Evolutionary conservation across 129 eudicot species (phyloP).

Genomic region (Deinandra increscens): DNA sequence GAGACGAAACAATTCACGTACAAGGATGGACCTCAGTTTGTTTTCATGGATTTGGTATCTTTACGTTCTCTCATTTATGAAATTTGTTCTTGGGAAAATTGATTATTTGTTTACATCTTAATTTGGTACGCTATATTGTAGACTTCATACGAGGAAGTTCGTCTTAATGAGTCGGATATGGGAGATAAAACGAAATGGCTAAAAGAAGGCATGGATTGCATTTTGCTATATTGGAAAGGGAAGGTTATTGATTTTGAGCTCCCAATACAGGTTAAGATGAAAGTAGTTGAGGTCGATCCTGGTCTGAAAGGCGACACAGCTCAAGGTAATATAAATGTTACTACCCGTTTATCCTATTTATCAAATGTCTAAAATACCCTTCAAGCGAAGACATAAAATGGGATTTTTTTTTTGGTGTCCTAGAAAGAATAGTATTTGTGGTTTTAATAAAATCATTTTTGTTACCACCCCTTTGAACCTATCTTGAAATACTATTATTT

Average conservation of each 20-base stretch:
- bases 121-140: slow-evolving; percentile 22
- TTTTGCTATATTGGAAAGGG: slow-evolving; percentile 82
- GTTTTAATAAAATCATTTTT: neutral
- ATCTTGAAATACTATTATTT: neutral
- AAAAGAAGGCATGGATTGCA: slow-evolving; percentile 99
- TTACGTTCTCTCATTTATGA: neutral
- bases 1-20: slow-evolving; percentile 88
- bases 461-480: neutral
- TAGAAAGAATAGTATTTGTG: neutral
- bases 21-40: slow-evolving; percentile 87
- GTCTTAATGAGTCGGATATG: slow-evolving; percentile 76
- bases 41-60: slow-evolving; percentile 88
- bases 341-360: neutral
- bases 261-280: slow-evolving; percentile 74
- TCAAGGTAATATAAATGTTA: slow-evolving; percentile 52
- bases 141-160: slow-evolving; percentile 81
- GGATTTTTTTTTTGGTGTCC: neutral
- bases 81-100: neutral
- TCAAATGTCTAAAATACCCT: slow-evolving; percentile 2
- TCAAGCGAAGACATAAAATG: neutral
- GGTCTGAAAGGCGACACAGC: slow-evolving; percentile 85
- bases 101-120: neutral
- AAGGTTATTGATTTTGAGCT: slow-evolving; percentile 90
- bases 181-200: slow-evolving; percentile 86
- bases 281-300: slow-evolving; percentile 72